Conservation (phyloP, 2,329 filamentous ascomycete species). For the Colletotrichum paranaense region DNA sequence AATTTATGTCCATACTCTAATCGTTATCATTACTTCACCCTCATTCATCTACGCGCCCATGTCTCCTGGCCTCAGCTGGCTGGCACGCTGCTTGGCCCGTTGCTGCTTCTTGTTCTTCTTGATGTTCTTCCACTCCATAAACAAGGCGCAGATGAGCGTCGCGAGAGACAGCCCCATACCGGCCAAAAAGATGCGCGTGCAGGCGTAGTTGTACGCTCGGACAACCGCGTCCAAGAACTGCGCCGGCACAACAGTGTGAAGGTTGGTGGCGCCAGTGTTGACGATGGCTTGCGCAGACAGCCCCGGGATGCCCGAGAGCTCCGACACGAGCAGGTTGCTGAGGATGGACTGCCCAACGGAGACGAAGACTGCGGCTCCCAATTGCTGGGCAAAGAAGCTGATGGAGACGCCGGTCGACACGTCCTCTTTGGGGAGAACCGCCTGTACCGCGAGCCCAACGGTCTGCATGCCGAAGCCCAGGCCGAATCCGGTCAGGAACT, state of each 20-base stretch:
- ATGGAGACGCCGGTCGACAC: constrained; percentile 66
- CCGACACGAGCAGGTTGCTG: constrained; percentile 55
- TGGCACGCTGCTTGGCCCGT: constrained; percentile 11
- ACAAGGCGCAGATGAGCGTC: constrained; percentile 66
- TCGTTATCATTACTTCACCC: neutral
- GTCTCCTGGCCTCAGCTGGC: constrained; percentile 9
- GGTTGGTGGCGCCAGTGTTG: constrained; percentile 66
- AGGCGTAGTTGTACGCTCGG: constrained; percentile 72
- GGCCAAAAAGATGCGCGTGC: constrained; percentile 73
- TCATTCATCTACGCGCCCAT: neutral
- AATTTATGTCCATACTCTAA: neutral
- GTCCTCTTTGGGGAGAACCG: constrained; percentile 62
- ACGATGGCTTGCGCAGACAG: constrained; percentile 56
- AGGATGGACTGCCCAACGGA: constrained; percentile 67
- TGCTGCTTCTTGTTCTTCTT: constrained; percentile 58
- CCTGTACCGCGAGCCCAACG: constrained; percentile 66
- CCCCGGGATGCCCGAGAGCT: constrained; percentile 52
- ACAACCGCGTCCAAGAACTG: constrained; percentile 65
- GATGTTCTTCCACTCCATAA: constrained; percentile 76
- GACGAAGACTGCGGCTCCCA: constrained; percentile 69
- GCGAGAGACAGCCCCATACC: constrained; percentile 65
- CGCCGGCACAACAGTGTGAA: constrained; percentile 63
- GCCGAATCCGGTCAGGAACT: constrained; percentile 69
- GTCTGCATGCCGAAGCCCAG: constrained; percentile 70
- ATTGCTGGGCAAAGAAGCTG: constrained; percentile 68